Conservation (phyloP, 805 yeast species). For the Metschnikowia vanudenii region DNA sequence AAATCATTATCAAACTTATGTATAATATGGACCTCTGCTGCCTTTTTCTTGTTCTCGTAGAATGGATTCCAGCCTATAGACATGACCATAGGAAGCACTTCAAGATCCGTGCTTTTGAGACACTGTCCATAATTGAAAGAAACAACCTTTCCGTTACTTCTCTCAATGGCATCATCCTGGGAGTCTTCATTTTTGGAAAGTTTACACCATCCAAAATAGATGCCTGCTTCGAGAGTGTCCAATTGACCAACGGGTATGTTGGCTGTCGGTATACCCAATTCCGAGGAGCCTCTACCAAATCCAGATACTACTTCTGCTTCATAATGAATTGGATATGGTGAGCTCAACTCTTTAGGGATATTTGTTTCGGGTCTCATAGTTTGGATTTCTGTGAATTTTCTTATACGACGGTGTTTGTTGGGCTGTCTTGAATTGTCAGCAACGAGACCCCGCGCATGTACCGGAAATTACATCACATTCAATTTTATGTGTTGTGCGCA, state of each 20-base stretch:
- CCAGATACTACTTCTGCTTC: slow-evolving; percentile 65
- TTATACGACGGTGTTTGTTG: background rate
- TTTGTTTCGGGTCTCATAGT: slow-evolving; percentile 44
- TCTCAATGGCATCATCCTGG: slow-evolving; percentile 10
- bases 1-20: slow-evolving; percentile 67
- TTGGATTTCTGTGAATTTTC: too few relatives aligned
- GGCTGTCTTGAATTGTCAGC: background rate
- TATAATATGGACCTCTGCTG: slow-evolving; percentile 85
- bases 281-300: slow-evolving; percentile 93
- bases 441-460: background rate
- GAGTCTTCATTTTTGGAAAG: slow-evolving; percentile 21
- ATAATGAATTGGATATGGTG: slow-evolving; percentile 49
- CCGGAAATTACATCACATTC: background rate
- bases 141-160: slow-evolving; percentile 24
- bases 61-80: slow-evolving; percentile 96
- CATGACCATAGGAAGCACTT: slow-evolving; percentile 83
- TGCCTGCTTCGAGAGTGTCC: slow-evolving; percentile 62
- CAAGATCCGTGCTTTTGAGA: slow-evolving; percentile 43
- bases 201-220: slow-evolving; percentile 81
- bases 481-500: too few relatives aligned
- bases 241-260: slow-evolving; percentile 67
- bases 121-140: slow-evolving; percentile 60
- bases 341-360: slow-evolving; percentile 41
- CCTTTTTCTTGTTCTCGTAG: slow-evolving; percentile 72
- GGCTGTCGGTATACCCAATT: slow-evolving; percentile 94